Conservation (phyloP, 257 asterid species). For the Scutellaria galericulata region DNA sequence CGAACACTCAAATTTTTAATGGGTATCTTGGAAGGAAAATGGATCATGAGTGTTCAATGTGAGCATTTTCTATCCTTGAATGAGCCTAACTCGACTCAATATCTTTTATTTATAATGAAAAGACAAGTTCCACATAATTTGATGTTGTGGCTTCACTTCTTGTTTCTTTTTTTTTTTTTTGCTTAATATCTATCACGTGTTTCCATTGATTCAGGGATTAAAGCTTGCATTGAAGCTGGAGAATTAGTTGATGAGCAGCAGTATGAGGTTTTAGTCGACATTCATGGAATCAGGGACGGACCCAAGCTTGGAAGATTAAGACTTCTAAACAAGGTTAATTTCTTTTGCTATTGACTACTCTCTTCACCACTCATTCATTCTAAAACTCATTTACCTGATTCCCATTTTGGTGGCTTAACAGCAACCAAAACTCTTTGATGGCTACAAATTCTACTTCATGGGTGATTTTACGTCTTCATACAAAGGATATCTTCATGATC, state of each 20-base stretch:
- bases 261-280: slow-evolving; percentile 77
- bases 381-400: slow-evolving; percentile 17
- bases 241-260: slow-evolving; percentile 66
- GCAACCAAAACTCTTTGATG: slow-evolving; percentile 82
- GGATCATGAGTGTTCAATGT: slow-evolving; percentile 82
- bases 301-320: slow-evolving; percentile 87
- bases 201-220: slow-evolving; percentile 63
- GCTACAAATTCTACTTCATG: slow-evolving; percentile 67
- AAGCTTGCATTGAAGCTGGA: slow-evolving; percentile 71
- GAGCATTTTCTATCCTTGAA: slow-evolving; percentile 37
- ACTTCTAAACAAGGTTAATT: slow-evolving; percentile 62
- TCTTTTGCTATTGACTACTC: slow-evolving; percentile 11
- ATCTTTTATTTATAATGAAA: not conserved
- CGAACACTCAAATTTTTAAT: slow-evolving; percentile 86
- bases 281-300: slow-evolving; percentile 78
- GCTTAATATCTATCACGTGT: not conserved
- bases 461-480: slow-evolving; percentile 71
- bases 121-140: not conserved
- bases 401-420: slow-evolving; percentile 44
- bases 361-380: slow-evolving; percentile 7
- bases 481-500: slow-evolving; percentile 78
- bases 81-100: slow-evolving; percentile 1
- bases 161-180: not conserved
- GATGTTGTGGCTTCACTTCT: not conserved
- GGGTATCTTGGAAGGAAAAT: slow-evolving; percentile 94